These are phyloP conservation scores for Ceratobasidium sp. DNA, from an alignment of 1,284 basidiomycete species.

Conservation along the genomic window DNA sequence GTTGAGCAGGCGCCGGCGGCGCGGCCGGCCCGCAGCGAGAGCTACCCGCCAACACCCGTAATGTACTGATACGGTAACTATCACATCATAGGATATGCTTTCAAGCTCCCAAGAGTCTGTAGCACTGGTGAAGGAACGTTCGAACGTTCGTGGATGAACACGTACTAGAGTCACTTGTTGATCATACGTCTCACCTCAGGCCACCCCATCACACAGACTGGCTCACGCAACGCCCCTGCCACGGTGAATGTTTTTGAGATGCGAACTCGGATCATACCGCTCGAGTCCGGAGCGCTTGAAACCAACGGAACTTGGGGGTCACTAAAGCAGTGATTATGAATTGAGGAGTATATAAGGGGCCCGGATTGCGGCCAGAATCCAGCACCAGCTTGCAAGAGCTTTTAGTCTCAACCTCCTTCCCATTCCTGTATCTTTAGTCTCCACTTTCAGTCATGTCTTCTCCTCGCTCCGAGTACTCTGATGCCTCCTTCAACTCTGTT, in stretches of 20 bases:
- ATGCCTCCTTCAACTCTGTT: conserved; percentile 1
- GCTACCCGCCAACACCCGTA: background rate
- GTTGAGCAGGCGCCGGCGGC: background rate
- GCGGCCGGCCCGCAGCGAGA: background rate
- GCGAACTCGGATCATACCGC: conserved; percentile 21
- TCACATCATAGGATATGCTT: no score
- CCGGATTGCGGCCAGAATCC: background rate
- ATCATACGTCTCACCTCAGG: conserved; percentile 7
- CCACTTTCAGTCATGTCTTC: conserved; percentile 16
- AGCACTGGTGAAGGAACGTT: no score
- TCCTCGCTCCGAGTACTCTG: conserved; percentile 30
- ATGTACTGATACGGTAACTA: background rate
- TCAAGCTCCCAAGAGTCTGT: background rate
- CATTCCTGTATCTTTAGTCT: background rate
- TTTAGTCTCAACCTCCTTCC: background rate
- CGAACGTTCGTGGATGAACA: no score
- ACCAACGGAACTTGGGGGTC: conserved; percentile 17
- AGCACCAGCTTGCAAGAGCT: background rate
- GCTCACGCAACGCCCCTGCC: background rate
- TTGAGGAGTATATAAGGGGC: conserved; percentile 21
- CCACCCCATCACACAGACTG: background rate
- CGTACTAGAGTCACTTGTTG: background rate
- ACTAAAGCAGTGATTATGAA: background rate
- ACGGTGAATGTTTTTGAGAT: background rate
- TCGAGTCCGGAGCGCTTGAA: conserved; percentile 6